Conservation (phyloP, 2,329 filamentous ascomycete species). For the Ophiobolus disseminans region DNA sequence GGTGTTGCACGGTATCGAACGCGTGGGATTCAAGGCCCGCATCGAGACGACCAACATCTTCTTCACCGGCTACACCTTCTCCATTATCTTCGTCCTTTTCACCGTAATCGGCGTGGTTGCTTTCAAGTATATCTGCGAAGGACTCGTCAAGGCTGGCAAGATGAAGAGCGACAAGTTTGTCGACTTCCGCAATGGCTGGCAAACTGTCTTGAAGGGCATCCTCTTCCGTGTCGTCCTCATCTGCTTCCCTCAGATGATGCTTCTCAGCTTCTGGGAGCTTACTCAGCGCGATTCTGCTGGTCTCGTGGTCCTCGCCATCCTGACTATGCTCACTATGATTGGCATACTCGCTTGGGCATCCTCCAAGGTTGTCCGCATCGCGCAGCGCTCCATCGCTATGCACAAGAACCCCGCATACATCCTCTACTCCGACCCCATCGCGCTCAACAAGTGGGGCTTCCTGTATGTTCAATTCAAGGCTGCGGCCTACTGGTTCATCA, state of each 20-base stretch:
- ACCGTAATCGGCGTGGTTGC: conserved; percentile 74
- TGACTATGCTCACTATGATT: conserved; percentile 84
- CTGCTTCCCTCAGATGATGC: conserved; percentile 88
- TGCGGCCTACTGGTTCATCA: conserved; percentile 93
- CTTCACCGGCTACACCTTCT: conserved; percentile 88
- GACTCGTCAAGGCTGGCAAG: conserved; percentile 74
- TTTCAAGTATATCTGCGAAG: conserved; percentile 84
- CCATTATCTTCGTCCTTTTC: conserved; percentile 80
- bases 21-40: conserved; percentile 82
- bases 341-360: conserved; percentile 83
- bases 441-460: conserved; percentile 97
- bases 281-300: conserved; percentile 84
- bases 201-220: conserved; percentile 90
- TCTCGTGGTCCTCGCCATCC: conserved; percentile 83
- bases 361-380: conserved; percentile 87
- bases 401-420: conserved; percentile 98
- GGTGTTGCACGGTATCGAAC: conserved; percentile 80
- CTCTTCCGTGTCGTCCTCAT: conserved; percentile 89
- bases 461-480: conserved; percentile 97
- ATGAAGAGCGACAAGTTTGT: conserved; percentile 87
- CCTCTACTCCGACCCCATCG: conserved; percentile 91
- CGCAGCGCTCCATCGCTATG: conserved; percentile 84
- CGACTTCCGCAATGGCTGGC: conserved; percentile 95
- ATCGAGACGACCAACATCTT: conserved; percentile 95
- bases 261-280: conserved; percentile 93